phyloP scores from a whole-genome alignment of 2,329 filamentous ascomycete species.

The Ceratocystis cubensis region DNA sequence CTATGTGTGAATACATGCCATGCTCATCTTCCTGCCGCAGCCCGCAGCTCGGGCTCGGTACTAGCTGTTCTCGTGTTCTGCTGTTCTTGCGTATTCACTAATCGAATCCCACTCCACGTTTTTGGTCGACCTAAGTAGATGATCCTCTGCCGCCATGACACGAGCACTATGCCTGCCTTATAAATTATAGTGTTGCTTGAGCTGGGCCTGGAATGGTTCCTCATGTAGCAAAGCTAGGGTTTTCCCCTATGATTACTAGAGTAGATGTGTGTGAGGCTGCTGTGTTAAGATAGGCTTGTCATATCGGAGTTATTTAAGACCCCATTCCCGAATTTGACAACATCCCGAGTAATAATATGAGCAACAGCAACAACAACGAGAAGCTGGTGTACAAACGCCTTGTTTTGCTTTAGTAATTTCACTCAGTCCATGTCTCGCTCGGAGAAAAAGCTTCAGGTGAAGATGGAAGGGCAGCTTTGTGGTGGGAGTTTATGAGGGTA shows the following conservation, averaged over 20 bases:
- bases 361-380: not conserved
- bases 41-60: not conserved
- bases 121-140: too few relatives aligned
- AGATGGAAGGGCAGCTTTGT: not conserved
- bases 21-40: not conserved
- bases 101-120: too few relatives aligned
- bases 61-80: not conserved
- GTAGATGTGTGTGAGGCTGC: not conserved
- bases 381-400: not conserved
- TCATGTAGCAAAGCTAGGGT: not conserved
- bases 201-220: too few relatives aligned
- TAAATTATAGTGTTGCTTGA: too few relatives aligned
- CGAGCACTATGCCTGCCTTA: too few relatives aligned
- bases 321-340: too few relatives aligned
- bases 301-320: not conserved
- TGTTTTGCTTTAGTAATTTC: not conserved
- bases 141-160: too few relatives aligned
- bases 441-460: constrained; percentile 5
- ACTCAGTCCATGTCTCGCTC: not conserved
- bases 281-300: not conserved
- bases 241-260: not conserved
- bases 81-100: not conserved
- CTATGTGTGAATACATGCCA: not conserved
- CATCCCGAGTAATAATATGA: too few relatives aligned
- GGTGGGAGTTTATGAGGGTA: too few relatives aligned